These are phyloP conservation scores for Funneliformis geosporum DNA, from an alignment of 192 early-diverging fungal species.

Conservation along the genomic window DNA sequence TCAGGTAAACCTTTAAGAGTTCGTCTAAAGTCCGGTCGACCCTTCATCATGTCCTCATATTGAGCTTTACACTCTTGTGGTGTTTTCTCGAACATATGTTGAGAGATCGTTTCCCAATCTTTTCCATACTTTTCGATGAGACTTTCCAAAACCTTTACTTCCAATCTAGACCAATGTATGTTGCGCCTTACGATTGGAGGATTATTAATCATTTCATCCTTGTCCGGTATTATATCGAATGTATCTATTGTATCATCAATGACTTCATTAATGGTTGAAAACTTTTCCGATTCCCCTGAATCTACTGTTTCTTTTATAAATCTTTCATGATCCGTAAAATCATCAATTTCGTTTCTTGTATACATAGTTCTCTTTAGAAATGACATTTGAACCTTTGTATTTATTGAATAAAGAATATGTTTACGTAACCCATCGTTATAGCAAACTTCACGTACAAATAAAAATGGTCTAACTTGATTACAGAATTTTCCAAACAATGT, in stretches of 20 bases:
- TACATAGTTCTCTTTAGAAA: neutral
- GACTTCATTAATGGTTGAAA: neutral
- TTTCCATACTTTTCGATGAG: slow-evolving; percentile 13
- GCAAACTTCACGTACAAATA: neutral
- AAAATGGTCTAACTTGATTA: neutral
- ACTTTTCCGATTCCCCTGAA: neutral
- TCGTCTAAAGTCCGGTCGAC: neutral
- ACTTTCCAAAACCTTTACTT: slow-evolving; percentile 16
- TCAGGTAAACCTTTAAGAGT: too few relatives aligned
- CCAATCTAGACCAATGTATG: neutral
- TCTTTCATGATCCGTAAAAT: neutral
- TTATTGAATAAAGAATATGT: neutral
- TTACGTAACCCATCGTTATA: neutral
- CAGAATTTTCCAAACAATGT: neutral
- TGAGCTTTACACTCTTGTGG: neutral
- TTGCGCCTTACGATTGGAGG: neutral
- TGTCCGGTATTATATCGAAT: neutral
- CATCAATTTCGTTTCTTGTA: neutral
- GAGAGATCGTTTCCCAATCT: slow-evolving; percentile 17
- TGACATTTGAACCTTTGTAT: neutral
- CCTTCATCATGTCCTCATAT: neutral
- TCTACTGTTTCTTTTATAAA: neutral
- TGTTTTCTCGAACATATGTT: neutral
- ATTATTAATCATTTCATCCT: neutral
- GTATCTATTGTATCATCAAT: neutral